Percentiles rank a stretch among this genome's conserved stretches.
Conservation (phyloP, 2,329 filamentous ascomycete genomes). For the Cladophialophora carrionii region DNA sequence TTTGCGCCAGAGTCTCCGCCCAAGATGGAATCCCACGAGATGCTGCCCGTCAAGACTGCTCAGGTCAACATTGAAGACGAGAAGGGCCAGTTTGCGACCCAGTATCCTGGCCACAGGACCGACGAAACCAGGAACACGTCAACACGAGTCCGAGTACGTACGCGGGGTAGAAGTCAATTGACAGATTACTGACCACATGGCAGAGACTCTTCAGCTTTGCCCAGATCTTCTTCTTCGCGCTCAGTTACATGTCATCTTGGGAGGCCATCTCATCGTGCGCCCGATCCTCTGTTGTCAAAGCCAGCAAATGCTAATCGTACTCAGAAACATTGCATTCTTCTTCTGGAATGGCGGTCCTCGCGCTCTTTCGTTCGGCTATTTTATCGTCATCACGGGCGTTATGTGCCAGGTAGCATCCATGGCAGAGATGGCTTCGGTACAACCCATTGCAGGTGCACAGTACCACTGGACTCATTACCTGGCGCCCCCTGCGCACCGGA, state of each 20-base stretch:
- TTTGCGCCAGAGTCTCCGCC: background rate
- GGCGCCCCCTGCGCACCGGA: constrained; percentile 40
- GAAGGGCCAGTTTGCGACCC: constrained; percentile 2
- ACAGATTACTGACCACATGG: background rate
- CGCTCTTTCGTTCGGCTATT: constrained; percentile 42
- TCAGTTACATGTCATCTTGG: constrained; percentile 41
- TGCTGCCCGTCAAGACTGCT: constrained; percentile 21
- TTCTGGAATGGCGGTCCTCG: constrained; percentile 44
- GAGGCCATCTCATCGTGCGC: constrained; percentile 38
- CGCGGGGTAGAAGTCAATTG: background rate
- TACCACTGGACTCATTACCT: constrained; percentile 49
- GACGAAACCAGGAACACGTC: constrained; percentile 24
- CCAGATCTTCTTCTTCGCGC: constrained; percentile 41
- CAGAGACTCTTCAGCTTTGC: constrained; percentile 40
- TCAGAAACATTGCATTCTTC: constrained; percentile 32
- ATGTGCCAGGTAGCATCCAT: constrained; percentile 42
- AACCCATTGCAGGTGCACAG: constrained; percentile 49
- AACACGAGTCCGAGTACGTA: constrained; percentile 28
- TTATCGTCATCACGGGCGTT: constrained; percentile 20
- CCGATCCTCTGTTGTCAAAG: background rate
- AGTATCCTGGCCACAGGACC: constrained; percentile 23
- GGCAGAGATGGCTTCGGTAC: constrained; percentile 48
- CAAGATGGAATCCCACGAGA: constrained; percentile 23
- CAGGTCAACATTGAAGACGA: constrained; percentile 18
- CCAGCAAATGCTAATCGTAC: background rate